A percentile compares a stretch with the other conserved stretches of the same genome.
Evolutionary conservation across 2,329 filamentous ascomycete species (phyloP).

Genomic region (Paecilomyces dactylethromorphus): DNA sequence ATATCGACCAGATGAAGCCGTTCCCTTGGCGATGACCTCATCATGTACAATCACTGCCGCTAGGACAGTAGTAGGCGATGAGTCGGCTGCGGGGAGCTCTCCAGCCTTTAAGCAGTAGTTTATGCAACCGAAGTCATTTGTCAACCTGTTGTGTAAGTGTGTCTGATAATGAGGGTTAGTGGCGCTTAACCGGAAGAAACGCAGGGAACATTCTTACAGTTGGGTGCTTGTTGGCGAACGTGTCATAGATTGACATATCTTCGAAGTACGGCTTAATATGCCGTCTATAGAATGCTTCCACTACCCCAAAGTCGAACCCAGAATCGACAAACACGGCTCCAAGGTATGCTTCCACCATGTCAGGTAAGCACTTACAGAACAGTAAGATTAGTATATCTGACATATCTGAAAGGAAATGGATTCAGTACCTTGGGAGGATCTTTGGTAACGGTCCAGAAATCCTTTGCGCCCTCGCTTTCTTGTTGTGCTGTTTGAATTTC

Average conservation of each 20-base stretch:
- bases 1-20: slow-evolving; percentile 60
- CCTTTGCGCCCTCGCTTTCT: slow-evolving; percentile 25
- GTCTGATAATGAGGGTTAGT: slow-evolving; percentile 40
- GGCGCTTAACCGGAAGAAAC: neutral
- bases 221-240: slow-evolving; percentile 79
- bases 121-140: slow-evolving; percentile 59
- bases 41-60: slow-evolving; percentile 74
- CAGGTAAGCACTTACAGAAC: slow-evolving; percentile 59
- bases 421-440: slow-evolving; percentile 37
- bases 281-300: slow-evolving; percentile 69
- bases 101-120: slow-evolving; percentile 46
- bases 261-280: slow-evolving; percentile 73
- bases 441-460: slow-evolving; percentile 37
- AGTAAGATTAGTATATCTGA: slow-evolving; percentile 35
- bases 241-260: slow-evolving; percentile 82
- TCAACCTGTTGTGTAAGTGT: slow-evolving; percentile 58
- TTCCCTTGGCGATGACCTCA: slow-evolving; percentile 55
- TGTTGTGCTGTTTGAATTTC: slow-evolving; percentile 26
- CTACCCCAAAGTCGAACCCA: slow-evolving; percentile 65
- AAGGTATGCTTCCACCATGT: slow-evolving; percentile 82
- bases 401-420: neutral
- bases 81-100: slow-evolving; percentile 39
- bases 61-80: slow-evolving; percentile 48
- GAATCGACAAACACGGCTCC: slow-evolving; percentile 91
- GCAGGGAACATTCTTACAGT: slow-evolving; percentile 39